Conservation (phyloP, 2,329 filamentous ascomycete species). For the Trichoderma aggressivum region DNA sequence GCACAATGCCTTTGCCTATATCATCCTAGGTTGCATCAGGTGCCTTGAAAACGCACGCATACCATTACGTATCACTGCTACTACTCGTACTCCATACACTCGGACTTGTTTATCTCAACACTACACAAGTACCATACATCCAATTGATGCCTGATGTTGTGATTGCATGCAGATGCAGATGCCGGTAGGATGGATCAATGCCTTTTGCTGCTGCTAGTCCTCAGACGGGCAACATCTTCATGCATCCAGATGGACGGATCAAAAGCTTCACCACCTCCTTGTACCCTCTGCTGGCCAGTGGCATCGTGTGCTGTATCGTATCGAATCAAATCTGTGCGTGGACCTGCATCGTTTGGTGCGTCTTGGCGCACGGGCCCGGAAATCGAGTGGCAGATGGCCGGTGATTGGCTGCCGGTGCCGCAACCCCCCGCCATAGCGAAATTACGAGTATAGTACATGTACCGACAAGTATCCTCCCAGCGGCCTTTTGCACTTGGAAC, state of each 20-base stretch:
- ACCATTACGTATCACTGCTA: not conserved
- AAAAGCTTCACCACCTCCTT: not conserved
- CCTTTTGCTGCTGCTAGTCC: not conserved
- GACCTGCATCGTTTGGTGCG: constrained; percentile 7
- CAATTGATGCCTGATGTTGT: not conserved
- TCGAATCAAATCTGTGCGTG: not conserved
- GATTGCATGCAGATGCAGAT: not conserved
- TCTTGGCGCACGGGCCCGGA: constrained; percentile 7
- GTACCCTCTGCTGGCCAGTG: not conserved
- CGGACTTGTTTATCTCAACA: not conserved
- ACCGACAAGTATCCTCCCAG: not conserved
- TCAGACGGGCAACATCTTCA: not conserved
- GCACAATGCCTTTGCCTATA: not conserved
- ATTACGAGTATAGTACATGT: no score
- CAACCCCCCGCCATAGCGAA: constrained; percentile 16
- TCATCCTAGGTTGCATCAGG: not conserved
- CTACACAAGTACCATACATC: not conserved
- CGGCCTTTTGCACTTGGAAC: not conserved
- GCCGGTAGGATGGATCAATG: not conserved
- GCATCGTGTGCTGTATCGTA: not conserved
- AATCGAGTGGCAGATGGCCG: not conserved
- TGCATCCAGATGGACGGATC: not conserved
- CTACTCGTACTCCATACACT: not conserved
- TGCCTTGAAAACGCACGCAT: not conserved
- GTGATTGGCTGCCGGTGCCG: not conserved